phyloP scores from a whole-genome alignment of 2,329 filamentous ascomycete species.

The Hypoxylon sp. region DNA sequence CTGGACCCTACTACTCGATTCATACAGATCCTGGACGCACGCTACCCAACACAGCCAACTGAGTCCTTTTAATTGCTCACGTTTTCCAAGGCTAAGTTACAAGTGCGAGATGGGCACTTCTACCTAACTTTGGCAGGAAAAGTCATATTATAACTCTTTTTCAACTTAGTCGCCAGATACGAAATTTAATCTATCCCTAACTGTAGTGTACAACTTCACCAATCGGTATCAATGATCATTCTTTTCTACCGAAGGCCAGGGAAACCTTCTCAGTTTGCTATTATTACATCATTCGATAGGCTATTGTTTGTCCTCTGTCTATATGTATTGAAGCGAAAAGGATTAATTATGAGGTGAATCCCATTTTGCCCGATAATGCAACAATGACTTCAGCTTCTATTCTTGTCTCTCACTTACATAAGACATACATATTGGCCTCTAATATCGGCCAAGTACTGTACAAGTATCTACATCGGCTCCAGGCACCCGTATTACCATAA shows the following conservation, averaged over 20 bases:
- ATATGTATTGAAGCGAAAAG: conserved; percentile 8
- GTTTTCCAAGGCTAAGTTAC: conserved; percentile 21
- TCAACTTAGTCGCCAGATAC: conserved; percentile 14
- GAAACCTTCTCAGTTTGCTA: conserved; percentile 24
- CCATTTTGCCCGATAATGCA: conserved; percentile 2
- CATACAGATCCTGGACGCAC: conserved; percentile 17
- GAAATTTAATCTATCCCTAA: conserved; percentile 20
- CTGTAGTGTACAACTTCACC: conserved; percentile 1
- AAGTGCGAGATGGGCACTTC: conserved; percentile 10
- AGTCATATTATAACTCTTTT: background rate
- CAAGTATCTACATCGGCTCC: conserved; percentile 21
- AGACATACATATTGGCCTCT: conserved; percentile 4
- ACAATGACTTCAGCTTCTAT: conserved; percentile 44
- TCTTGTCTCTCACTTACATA: conserved; percentile 26
- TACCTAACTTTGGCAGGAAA: conserved; percentile 16
- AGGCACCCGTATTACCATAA: conserved; percentile 37
- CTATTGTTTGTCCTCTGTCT: conserved; percentile 22
- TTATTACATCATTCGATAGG: conserved; percentile 30
- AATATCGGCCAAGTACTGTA: conserved; percentile 28
- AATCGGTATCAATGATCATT: conserved; percentile 6
- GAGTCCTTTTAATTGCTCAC: conserved; percentile 26
- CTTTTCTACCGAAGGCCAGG: conserved; percentile 15
- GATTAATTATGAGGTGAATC: conserved; percentile 16
- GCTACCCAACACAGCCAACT: conserved; percentile 26
- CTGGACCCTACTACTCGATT: conserved; percentile 21